These are phyloP conservation scores for Melocanna baccifera DNA, from an alignment of 176 grass and related monocot species.

Conservation along the genomic window DNA sequence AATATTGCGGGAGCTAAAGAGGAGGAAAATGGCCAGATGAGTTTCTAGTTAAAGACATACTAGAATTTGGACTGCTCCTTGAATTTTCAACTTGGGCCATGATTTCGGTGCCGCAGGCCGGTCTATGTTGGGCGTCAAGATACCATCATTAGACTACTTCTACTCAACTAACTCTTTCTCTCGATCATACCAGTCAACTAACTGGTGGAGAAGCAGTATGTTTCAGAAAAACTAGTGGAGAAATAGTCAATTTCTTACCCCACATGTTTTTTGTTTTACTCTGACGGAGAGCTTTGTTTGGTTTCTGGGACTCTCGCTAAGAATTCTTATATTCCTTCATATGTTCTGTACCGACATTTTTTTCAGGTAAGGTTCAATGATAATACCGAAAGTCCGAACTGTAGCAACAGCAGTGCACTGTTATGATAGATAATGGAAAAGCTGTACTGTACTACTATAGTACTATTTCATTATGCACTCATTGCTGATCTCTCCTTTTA, in stretches of 20 bases:
- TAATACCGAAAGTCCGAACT: background rate
- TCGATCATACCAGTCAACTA: background rate
- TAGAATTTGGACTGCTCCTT: background rate
- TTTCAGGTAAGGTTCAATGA: background rate
- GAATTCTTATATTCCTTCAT: background rate
- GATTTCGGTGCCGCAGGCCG: background rate
- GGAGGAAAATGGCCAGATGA: slow-evolving; percentile 36
- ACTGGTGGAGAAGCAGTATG: background rate
- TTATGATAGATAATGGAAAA: background rate
- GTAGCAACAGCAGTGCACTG: background rate
- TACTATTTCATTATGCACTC: background rate
- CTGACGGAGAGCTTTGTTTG: background rate
- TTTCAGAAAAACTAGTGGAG: background rate
- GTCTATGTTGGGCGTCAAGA: background rate
- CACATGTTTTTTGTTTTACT: background rate
- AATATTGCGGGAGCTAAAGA: slow-evolving; percentile 35
- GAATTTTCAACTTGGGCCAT: background rate
- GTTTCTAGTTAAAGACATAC: background rate
- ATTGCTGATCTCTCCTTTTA: background rate
- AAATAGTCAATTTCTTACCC: background rate
- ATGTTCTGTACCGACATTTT: background rate
- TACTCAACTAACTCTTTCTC: slow-evolving; percentile 6
- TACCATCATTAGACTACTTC: background rate
- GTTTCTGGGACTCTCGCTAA: background rate
- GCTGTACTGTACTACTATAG: background rate